Evolutionary conservation across 345 rosid genomes (phyloP), one percentile per base, ranked within the genome.

Genomic region (Gossypium longicalyx): DNA sequence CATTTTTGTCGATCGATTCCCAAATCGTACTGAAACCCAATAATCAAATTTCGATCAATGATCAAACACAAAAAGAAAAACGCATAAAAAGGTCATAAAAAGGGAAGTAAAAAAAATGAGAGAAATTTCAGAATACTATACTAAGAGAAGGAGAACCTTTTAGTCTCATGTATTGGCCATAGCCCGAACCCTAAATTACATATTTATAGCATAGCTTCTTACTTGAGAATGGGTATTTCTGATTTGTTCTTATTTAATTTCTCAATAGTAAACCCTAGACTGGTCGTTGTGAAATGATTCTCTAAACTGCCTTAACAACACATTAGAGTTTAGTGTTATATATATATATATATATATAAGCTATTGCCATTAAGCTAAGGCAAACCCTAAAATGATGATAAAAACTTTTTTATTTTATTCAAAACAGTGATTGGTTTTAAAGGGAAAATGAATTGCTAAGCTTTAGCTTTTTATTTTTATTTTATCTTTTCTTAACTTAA

Each of bases 121-220:
- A 49, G 77, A 74, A 77, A 38, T 29, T 49, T 54, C 27, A 44
- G 52, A 44, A 45, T 66, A 47, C 29, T 19, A n/a, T 16, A 23
- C 16, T 13, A 44, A 38, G 66, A 43, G 66, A 67, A 34, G 44
- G 43, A 51, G 66, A 61, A 56, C 48, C 53, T 67, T 67, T 67
- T 12, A 67, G 54, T 22, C 34, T 22, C 29, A 53, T 59, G 62
- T 74, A 45, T 53, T 72, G n/a, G 16, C n/a, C 54, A 69, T 34
- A 78, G 77, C 86, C 90, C 90, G 83, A 87, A 87, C 90, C 90
- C 90, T 87, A 85, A 75, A 16, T 69, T 44, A 62, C 53, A 52
- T 77, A 83, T 79, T 83, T 81, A 13, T 59, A 58, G 62, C 62
- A 58, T 25, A 54, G 59, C 13, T 47, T 56, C 12, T 49, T 68